Base-by-base conservation (phyloP, 257 asterid genomes). In the Jacaranda copaia region DNA sequence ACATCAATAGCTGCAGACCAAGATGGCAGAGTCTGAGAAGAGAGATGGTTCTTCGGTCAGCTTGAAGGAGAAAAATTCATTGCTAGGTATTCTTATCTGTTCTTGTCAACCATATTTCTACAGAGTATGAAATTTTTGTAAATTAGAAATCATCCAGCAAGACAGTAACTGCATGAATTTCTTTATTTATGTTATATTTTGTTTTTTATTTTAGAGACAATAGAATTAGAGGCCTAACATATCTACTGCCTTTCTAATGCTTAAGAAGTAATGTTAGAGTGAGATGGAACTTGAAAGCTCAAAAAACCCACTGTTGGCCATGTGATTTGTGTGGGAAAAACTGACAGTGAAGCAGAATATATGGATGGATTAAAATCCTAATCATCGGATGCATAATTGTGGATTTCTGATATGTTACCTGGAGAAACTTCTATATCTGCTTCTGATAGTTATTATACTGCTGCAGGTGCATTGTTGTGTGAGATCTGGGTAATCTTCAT, bases 11-110 rank as follows among this genome's bases (percentile, higher is more conserved):
- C 57, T 66, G 77, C 39, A 16, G 64, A 57, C 48, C 58, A 62
- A 81, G 86, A 94, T 94, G 98, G 88, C 87, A 32, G 91, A 87
- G 80, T 55, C 89, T 70, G 72, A 73, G 76, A 93, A 92, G 83
- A 82, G 63, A 78, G 86, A 80, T 68, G 35, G 85, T 77, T 81
- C 89, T 39, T 76, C 90, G 55, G 75, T 58, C 73, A 83, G 69
- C 15, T 52, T 78, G 65, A 84, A 85, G 83, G 86, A 88, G 85
- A 89, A 89, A 80, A 82, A 82, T 71, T 81, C 89, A 7, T 39
- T 85, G 68, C 88, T 86, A 81, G 98, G 97, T 94, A 84, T 58
- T 72, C 72, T 71, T 61, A 48, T 76, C 64, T 52, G 15, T 69
- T 61, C 59, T 68, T 56, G 40, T 53, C 15, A 4, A 66, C 55